Base-by-base conservation (phyloP, 2,329 filamentous ascomycete species). In the Coniochaeta pulveracea region DNA sequence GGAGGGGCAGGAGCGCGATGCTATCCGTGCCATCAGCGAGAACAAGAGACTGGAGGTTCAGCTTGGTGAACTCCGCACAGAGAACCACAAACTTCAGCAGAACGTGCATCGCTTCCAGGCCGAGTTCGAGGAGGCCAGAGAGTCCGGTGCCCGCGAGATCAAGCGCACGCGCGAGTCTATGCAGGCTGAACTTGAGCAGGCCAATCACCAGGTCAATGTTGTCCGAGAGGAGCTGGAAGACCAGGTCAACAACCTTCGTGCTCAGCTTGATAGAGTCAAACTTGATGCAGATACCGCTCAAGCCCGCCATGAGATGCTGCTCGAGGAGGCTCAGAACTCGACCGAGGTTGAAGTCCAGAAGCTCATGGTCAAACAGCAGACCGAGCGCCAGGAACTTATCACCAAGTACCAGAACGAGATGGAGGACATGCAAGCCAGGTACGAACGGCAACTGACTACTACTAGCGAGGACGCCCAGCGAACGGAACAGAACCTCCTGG, bases 201-300 rank as follows among this genome's bases (percentile, higher is more conserved):
- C 88, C 33, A 91, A 88, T 49, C 78, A 84, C 51, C 80, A 93
- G 47, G 81, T 89, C 54, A 89, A 93, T 48, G 72, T 81, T 35
- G 76, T 89, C 18, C 80, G 85, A 34, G 76, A 81, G 29, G 81
- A 89, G 47, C 71, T 93, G 9, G 86, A 94, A 52, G 76, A 80
- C 37, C 83, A 93, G 51, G 72, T 91, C 38, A 58, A 68, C 17
- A 78, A 77, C 46, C 61, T 86, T 18, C 77, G 85, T 34, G 61
- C 69, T 14, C 83, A 93, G 51, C 61, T 93, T 26, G 85, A 94
- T 41, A 77, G 79, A 44, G 69, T 81, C 36, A 80, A 72, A 48
- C 66, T 91, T 49, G 85, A 94, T 41, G 73, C 78, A 8, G 85
- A 94, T 47, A 86, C 82, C 3, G 70, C 76, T 36, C 86, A 81